Conservation (phyloP, 371 early-diverging fungal genomes). For the Cokeromyces recurvatus region DNA sequence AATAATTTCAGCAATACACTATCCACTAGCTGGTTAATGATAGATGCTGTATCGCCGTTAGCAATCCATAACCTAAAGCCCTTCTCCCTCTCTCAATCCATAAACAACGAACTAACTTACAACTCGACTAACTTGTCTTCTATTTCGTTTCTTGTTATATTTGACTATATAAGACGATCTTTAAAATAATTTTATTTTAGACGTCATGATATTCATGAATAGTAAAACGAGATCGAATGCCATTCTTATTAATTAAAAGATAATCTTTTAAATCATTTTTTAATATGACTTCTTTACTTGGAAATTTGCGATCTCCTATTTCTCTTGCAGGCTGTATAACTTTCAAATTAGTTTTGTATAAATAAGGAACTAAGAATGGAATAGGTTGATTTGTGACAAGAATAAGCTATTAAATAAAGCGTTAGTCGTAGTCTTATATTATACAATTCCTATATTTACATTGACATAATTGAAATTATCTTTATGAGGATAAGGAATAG, state of each 20-base stretch:
- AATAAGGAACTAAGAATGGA: slow-evolving; percentile 59
- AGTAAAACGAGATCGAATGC: slow-evolving; percentile 49
- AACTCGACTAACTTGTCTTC: no score
- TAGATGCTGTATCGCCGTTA: no score
- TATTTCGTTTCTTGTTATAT: no score
- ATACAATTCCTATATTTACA: slow-evolving; percentile 26
- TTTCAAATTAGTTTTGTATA: slow-evolving; percentile 49
- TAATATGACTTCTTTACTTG: slow-evolving; percentile 43
- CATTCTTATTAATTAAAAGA: slow-evolving; percentile 58
- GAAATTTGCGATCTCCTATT: slow-evolving; percentile 33
- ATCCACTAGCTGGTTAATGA: no score
- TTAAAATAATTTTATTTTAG: slow-evolving; percentile 14
- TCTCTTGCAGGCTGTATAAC: slow-evolving; percentile 43
- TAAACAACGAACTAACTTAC: no score
- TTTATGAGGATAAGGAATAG: slow-evolving; percentile 51
- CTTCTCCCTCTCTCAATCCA: no score
- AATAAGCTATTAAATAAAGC: slow-evolving; percentile 32
- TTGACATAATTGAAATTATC: slow-evolving; percentile 53
- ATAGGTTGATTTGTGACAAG: slow-evolving; percentile 48
- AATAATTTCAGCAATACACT: no score
- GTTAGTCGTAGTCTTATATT: not conserved
- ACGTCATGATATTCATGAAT: slow-evolving; percentile 59
- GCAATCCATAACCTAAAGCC: no score
- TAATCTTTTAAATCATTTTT: slow-evolving; percentile 65
- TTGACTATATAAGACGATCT: slow-evolving; percentile 1